Evolutionary conservation across 2,329 filamentous ascomycete genomes (phyloP).

Genomic region (Colletotrichum acutatum): DNA sequence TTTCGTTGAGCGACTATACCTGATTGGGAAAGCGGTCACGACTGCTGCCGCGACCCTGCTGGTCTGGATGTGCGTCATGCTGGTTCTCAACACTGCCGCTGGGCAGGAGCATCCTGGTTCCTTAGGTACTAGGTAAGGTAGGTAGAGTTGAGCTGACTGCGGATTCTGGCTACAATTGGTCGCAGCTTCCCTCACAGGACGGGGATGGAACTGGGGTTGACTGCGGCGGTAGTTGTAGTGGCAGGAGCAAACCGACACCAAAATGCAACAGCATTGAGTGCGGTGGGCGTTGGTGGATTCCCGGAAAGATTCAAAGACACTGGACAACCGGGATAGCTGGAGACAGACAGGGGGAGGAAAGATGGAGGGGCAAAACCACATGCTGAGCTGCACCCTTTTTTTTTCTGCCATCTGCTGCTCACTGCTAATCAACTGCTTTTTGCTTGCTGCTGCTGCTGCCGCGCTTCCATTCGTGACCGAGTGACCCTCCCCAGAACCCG

Average conservation of each 20-base stretch:
- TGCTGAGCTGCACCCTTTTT: slow-evolving; percentile 6
- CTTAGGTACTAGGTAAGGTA: too few species aligned
- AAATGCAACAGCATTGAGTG: background rate
- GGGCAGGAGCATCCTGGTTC: slow-evolving; percentile 20
- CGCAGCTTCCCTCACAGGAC: slow-evolving; percentile 7
- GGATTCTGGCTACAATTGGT: slow-evolving; percentile 9
- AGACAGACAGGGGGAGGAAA: background rate
- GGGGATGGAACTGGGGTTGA: slow-evolving; percentile 4
- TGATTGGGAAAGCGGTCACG: slow-evolving; percentile 10
- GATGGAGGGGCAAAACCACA: slow-evolving; percentile 32
- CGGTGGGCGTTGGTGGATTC: background rate
- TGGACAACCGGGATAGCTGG: too few species aligned
- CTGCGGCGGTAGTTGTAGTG: background rate
- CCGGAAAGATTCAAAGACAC: background rate
- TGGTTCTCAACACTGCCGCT: slow-evolving; percentile 30
- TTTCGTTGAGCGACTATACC: slow-evolving; percentile 36
- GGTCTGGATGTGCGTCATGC: slow-evolving; percentile 32
- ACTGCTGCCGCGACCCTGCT: slow-evolving; percentile 17
- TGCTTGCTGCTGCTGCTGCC: background rate
- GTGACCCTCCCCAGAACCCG: background rate
- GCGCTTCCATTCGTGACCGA: slow-evolving; percentile 5
- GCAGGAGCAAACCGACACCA: too few species aligned
- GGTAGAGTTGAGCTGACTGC: background rate
- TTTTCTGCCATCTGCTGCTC: slow-evolving; percentile 8
- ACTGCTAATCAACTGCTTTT: background rate